Conservation (phyloP, 176 grass and related monocot species). For the Avena sativa region DNA sequence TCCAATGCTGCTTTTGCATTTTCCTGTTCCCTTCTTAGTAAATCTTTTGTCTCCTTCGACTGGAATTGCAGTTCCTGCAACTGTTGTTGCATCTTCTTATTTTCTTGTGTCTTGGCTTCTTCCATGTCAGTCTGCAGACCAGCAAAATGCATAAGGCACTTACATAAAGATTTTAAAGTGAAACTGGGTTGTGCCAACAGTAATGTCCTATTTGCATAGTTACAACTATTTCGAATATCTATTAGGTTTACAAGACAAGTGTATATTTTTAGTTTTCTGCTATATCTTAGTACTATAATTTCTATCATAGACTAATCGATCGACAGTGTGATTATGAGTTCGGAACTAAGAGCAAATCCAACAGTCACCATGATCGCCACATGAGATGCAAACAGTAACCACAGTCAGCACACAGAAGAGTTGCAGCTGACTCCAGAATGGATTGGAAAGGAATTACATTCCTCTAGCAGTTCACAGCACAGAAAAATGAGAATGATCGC, state of each 20-base stretch:
- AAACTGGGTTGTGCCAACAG: slow-evolving; percentile 21
- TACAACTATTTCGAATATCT: slow-evolving; percentile 4
- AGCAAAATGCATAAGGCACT: slow-evolving; percentile 34
- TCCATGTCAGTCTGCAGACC: slow-evolving; percentile 81
- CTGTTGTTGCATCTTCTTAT: slow-evolving; percentile 74
- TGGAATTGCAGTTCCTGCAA: slow-evolving; percentile 76
- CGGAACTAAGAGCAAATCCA: slow-evolving; percentile 18
- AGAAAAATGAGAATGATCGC: slow-evolving; percentile 36
- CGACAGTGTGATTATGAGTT: slow-evolving; percentile 20
- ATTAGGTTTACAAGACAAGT: slow-evolving; percentile 25
- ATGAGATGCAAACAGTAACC: slow-evolving; percentile 32
- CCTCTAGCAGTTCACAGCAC: slow-evolving; percentile 29
- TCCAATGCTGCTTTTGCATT: slow-evolving; percentile 61
- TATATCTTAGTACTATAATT: not conserved
- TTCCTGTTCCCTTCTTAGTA: slow-evolving; percentile 74
- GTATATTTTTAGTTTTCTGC: slow-evolving; percentile 19
- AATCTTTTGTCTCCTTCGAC: slow-evolving; percentile 70
- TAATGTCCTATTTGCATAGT: slow-evolving; percentile 28
- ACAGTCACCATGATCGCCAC: slow-evolving; percentile 15
- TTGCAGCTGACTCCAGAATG: slow-evolving; percentile 38
- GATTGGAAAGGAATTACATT: slow-evolving; percentile 26
- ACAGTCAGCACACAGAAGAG: not conserved
- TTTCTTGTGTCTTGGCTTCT: slow-evolving; percentile 86
- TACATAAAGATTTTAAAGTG: slow-evolving; percentile 14
- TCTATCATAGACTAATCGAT: slow-evolving; percentile 1